phyloP scores from a whole-genome alignment of 116 monocot species.

The Iris pallida region DNA sequence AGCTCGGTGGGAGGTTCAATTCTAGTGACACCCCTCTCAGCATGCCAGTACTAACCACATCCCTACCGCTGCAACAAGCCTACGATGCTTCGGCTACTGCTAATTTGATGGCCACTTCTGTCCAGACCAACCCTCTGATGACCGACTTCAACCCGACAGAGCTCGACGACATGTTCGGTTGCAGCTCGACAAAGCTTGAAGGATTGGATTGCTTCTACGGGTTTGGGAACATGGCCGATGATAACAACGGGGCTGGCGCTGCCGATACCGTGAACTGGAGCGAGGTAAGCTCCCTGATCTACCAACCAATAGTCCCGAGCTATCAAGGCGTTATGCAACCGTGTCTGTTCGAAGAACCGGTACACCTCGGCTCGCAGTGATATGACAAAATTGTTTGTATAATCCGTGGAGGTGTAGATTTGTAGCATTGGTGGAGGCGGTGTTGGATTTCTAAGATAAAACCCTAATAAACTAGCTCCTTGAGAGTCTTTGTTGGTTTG shows the following conservation, averaged over 20 bases:
- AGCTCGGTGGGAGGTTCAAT: slow-evolving; percentile 19
- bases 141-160: slow-evolving; percentile 12
- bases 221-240: neutral
- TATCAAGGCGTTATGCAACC: slow-evolving; percentile 21
- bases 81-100: neutral
- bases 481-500: slow-evolving; percentile 4
- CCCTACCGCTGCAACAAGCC: neutral
- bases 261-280: slow-evolving; percentile 15
- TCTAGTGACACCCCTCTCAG: neutral
- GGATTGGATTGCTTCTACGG: slow-evolving; percentile 28
- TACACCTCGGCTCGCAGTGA: slow-evolving; percentile 15
- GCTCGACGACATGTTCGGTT: slow-evolving; percentile 30
- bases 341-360: slow-evolving; percentile 16
- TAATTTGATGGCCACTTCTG: neutral
- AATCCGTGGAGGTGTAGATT: slow-evolving; percentile 17
- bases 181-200: slow-evolving; percentile 27
- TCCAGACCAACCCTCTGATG: neutral
- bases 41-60: too few relatives aligned
- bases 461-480: slow-evolving; percentile 10
- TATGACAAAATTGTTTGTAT: slow-evolving; percentile 2
- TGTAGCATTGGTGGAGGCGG: slow-evolving; percentile 11
- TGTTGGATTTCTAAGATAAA: slow-evolving; percentile 8
- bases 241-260: neutral
- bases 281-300: slow-evolving; percentile 14
- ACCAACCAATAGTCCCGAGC: neutral